Percentiles rank a stretch among this genome's conserved stretches.
These are phyloP conservation scores for Brachypodium distachyon DNA, from an alignment of 202 grass and related monocot genomes.

Conservation along the genomic window DNA sequence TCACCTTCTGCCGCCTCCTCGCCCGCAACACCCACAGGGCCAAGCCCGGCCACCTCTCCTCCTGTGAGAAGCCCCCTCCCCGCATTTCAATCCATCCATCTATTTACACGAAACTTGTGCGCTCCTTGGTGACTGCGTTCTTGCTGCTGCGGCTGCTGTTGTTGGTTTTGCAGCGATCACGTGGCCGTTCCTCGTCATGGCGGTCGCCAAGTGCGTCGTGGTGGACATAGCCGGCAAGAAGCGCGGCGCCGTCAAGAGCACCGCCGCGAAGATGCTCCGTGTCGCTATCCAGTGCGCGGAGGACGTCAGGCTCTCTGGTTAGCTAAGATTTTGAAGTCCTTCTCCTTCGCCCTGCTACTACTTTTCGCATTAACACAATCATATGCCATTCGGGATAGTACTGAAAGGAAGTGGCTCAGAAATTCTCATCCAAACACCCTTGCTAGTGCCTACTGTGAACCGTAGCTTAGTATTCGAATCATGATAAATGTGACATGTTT, in stretches of 20 bases:
- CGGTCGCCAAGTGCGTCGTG: constrained; percentile 45
- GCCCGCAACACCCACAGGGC: constrained; percentile 43
- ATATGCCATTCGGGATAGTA: background rate
- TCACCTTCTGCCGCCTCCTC: constrained; percentile 62
- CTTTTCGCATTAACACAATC: background rate
- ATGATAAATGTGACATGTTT: background rate
- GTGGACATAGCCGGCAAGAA: constrained; percentile 68
- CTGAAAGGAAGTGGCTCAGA: background rate
- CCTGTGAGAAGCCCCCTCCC: constrained; percentile 16
- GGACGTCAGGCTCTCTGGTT: constrained; percentile 59
- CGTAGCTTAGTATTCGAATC: background rate
- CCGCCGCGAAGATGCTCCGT: constrained; percentile 57
- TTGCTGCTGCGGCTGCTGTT: background rate
- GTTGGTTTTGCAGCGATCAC: constrained; percentile 59
- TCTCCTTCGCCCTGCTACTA: background rate
- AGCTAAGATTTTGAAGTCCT: background rate
- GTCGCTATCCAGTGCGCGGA: constrained; percentile 48
- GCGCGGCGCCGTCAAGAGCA: constrained; percentile 39
- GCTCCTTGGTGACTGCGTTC: too few relatives aligned
- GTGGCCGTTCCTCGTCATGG: constrained; percentile 58
- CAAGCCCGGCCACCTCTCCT: constrained; percentile 38
- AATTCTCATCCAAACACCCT: background rate
- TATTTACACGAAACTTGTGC: too few relatives aligned
- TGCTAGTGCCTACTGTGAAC: constrained; percentile 2
- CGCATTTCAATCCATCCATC: too few relatives aligned